Evolutionary conservation across 2,329 filamentous ascomycete species (phyloP), one percentile per base, ranked within the genome.

Genomic region (Arachnomyces sp.): DNA sequence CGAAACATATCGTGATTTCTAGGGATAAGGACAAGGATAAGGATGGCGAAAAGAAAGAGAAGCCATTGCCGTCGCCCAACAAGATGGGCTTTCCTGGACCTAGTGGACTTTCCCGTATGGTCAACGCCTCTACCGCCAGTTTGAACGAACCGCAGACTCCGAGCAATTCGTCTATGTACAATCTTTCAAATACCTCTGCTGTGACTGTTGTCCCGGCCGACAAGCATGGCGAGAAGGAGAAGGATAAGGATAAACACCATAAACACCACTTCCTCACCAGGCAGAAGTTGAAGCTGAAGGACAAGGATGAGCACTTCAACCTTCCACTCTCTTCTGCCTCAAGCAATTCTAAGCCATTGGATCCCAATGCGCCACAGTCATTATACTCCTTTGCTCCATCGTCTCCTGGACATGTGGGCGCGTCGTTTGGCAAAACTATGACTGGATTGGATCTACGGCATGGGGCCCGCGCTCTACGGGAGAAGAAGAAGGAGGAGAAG

Each of bases 381-480:
- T 62, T 82, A 3, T 82, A 82, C 56, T 79, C 73, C 0, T 83
- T 83, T 51, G 73, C 74, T 1, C 79, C 79, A 1, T 73, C 78
- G 2, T 81, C 79, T 2, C 78, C 79, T 3, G 72, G 71, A 7
- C 71, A 75, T 28, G 67, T 70, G n/a, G 66, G 70, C 25, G 71
- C 66, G 6, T 63, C 73, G 1, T 94, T 96, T 58, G 73, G 81
- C 29, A 93, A 92, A 64, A 83, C 82, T 2, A 84, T 92, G 55
- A 90, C 84, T 43, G 84, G 83, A 0, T 68, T 90, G 32, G 85
- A 90, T 60, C 66, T 90, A 17, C 73, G 85, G 38, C 84, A 90
- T 63, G 85, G 82, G 31, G 84, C 81, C 1, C 75, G 82, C 31
- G 83, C 81, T 5, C 63, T 89, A 34, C 76, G 84, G 29, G 87